phyloP scores from a whole-genome alignment of 2,329 filamentous ascomycete species.

The Pestalotiopsis fici region DNA sequence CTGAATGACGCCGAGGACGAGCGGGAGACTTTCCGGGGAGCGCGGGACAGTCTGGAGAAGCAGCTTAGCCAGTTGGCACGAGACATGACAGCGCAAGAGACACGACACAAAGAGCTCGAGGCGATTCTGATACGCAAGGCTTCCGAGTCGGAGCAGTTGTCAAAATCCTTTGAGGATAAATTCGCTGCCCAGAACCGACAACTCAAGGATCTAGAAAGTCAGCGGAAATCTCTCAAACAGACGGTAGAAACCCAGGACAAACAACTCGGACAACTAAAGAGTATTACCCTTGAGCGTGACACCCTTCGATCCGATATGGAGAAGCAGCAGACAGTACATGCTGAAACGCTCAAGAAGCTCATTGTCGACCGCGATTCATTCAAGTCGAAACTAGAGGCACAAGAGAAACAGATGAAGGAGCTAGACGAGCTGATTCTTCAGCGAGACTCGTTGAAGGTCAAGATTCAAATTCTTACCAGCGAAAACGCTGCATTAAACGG shows the following conservation, averaged over 20 bases:
- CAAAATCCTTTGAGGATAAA: constrained; percentile 22
- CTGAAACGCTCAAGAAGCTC: constrained; percentile 18
- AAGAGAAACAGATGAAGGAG: constrained; percentile 18
- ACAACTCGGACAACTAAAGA: constrained; percentile 17
- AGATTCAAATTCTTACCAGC: constrained; percentile 14
- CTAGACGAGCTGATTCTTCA: constrained; percentile 20
- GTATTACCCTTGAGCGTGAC: constrained; percentile 22
- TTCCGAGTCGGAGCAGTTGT: constrained; percentile 20
- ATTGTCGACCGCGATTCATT: constrained; percentile 24
- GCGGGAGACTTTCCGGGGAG: constrained; percentile 29
- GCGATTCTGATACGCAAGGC: constrained; percentile 24
- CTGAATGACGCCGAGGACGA: constrained; percentile 33
- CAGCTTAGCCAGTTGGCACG: constrained; percentile 23
- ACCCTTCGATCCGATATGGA: constrained; percentile 16
- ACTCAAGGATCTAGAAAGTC: constrained; percentile 21
- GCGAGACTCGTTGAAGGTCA: constrained; percentile 20
- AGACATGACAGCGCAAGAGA: constrained; percentile 21
- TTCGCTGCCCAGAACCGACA: constrained; percentile 26
- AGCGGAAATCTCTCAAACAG: constrained; percentile 22
- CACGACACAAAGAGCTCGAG: constrained; percentile 24
- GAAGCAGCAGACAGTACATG: constrained; percentile 20
- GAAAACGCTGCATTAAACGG: constrained; percentile 11
- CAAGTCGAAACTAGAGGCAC: constrained; percentile 14
- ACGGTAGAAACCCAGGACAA: constrained; percentile 18
- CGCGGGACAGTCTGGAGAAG: constrained; percentile 25